Evolutionary conservation across 257 asterid genomes (phyloP).

Genomic region (Rehmannia glutinosa): DNA sequence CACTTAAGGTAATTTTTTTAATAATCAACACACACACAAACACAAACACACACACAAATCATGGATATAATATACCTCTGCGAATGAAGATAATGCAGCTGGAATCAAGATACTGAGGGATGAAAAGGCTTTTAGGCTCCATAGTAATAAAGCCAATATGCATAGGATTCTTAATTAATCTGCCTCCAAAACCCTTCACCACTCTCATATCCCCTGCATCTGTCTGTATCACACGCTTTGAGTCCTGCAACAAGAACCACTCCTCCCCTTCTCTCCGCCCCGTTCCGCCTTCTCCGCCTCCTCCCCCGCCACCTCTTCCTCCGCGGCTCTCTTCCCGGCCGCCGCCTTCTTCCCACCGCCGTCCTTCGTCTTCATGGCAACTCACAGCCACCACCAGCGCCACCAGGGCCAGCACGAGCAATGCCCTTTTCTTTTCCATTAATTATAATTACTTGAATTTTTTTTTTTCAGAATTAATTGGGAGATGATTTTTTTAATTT

Average conservation of each 20-base stretch:
- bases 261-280: constrained; percentile 31
- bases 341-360: constrained; percentile 7
- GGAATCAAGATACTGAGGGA: constrained; percentile 89
- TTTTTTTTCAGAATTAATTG: neutral
- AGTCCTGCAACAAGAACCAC: constrained; percentile 52
- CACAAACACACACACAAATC: neutral
- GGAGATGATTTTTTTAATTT: neutral
- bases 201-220: constrained; percentile 75
- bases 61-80: constrained; percentile 40
- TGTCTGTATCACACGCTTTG: constrained; percentile 49
- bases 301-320: constrained; percentile 13
- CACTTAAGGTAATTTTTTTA: too few relatives aligned
- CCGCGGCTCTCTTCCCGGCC: constrained; percentile 29
- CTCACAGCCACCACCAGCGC: constrained; percentile 18
- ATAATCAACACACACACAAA: neutral
- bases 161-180: constrained; percentile 33
- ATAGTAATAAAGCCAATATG: constrained; percentile 73
- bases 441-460: neutral
- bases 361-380: constrained; percentile 17
- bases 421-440: constrained; percentile 19
- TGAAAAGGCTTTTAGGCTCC: constrained; percentile 74
- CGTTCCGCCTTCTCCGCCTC: constrained; percentile 21
- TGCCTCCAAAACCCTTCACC: constrained; percentile 34
- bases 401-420: constrained; percentile 21
- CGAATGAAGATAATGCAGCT: constrained; percentile 65